Conservation (phyloP, 805 yeast genomes). For the Starmerella potacharoeniae region DNA sequence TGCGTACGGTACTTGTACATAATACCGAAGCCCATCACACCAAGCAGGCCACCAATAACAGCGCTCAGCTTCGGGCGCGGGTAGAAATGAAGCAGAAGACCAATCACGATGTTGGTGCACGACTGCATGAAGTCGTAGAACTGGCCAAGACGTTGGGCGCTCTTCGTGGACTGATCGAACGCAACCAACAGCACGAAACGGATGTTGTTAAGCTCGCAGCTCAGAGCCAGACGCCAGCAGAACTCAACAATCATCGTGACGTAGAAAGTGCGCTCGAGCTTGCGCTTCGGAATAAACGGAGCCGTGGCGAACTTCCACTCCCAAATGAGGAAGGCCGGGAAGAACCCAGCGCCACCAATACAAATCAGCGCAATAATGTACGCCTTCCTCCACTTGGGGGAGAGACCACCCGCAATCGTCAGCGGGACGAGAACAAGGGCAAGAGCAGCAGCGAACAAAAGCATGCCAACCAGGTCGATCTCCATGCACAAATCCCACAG, state of each 20-base stretch:
- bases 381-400: constrained; percentile 45
- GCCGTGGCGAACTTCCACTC: constrained; percentile 33
- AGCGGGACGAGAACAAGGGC: constrained; percentile 62
- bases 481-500: constrained; percentile 39
- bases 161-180: constrained; percentile 42
- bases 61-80: constrained; percentile 50
- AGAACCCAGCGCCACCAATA: constrained; percentile 52
- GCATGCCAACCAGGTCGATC: constrained; percentile 54
- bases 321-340: constrained; percentile 43
- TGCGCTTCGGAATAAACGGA: constrained; percentile 50
- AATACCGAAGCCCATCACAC: constrained; percentile 53
- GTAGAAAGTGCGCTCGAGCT: constrained; percentile 53
- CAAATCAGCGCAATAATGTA: constrained; percentile 51
- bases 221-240: constrained; percentile 48
- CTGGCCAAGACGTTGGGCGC: constrained; percentile 58
- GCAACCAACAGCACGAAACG: constrained; percentile 59
- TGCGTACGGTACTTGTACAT: constrained; percentile 47
- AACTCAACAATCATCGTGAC: constrained; percentile 49
- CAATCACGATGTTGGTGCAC: constrained; percentile 47
- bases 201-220: constrained; percentile 57
- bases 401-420: constrained; percentile 60
- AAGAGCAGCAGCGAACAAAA: constrained; percentile 44
- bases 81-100: constrained; percentile 39
- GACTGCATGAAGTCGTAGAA: constrained; percentile 56
- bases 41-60: constrained; percentile 44